Percentiles rank a stretch among this genome's conserved stretches.
Evolutionary conservation across 2,329 filamentous ascomycete species (phyloP).

Genomic region (Hypoxylon sp.): DNA sequence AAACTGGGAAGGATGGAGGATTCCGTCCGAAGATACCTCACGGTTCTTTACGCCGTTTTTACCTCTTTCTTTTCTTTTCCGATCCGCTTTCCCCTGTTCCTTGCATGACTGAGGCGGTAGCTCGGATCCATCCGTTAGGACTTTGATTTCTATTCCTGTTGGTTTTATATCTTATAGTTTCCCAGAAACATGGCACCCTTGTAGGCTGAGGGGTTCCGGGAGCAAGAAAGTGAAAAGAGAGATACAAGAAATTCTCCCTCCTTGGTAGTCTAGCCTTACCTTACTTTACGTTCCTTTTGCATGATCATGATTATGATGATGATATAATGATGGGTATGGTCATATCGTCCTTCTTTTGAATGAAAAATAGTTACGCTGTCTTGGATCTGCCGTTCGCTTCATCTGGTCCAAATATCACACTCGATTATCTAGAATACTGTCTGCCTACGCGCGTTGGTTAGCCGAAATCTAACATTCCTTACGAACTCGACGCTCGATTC

Average conservation of each 20-base stretch:
- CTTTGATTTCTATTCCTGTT: conserved; percentile 15
- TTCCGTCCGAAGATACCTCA: conserved; percentile 35
- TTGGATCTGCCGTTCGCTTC: conserved; percentile 37
- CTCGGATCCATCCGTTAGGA: conserved; percentile 29
- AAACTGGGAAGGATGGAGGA: conserved; percentile 37
- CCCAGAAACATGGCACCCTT: conserved; percentile 29
- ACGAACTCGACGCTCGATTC: conserved; percentile 17
- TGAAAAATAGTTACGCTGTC: conserved; percentile 17
- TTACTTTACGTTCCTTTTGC: conserved; percentile 24
- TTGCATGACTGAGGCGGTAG: conserved; percentile 38
- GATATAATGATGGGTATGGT: conserved; percentile 41
- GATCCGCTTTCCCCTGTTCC: conserved; percentile 42
- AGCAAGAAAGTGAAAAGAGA: conserved; percentile 25
- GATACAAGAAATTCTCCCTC: conserved; percentile 24
- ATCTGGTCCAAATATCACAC: conserved; percentile 18
- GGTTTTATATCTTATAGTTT: conserved; percentile 38
- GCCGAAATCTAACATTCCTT: conserved; percentile 30
- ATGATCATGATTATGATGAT: conserved; percentile 36
- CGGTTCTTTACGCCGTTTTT: conserved; percentile 32
- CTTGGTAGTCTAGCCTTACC: conserved; percentile 13
- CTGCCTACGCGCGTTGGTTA: conserved; percentile 17
- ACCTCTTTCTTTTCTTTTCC: conserved; percentile 22
- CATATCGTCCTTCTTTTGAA: conserved; percentile 42
- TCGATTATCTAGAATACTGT: conserved; percentile 21
- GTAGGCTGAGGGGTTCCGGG: conserved; percentile 31